Evolutionary conservation across 805 yeast genomes (phyloP).

Genomic region (Scheffersomyces lignosus): DNA sequence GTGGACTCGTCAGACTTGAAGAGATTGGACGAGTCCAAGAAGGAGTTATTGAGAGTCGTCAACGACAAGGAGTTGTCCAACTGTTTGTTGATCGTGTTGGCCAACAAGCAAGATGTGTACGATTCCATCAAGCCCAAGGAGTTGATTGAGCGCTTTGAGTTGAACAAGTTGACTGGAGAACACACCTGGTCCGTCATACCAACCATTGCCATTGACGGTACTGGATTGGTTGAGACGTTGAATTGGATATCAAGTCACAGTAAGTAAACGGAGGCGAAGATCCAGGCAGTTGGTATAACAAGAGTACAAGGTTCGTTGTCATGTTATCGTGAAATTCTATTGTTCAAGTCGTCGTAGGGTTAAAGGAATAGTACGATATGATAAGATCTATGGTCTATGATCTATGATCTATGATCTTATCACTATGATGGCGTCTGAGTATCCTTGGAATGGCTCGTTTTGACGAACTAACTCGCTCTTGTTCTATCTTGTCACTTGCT

Average conservation of each 20-base stretch:
- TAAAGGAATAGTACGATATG: no score
- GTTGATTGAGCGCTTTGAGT: conserved; percentile 67
- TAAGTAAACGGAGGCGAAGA: conserved; percentile 21
- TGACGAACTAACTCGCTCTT: no score
- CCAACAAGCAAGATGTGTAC: conserved; percentile 82
- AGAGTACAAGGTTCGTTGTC: no score
- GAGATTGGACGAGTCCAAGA: conserved; percentile 74
- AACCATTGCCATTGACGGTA: conserved; percentile 85
- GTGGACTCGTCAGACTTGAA: conserved; percentile 77
- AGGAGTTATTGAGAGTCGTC: conserved; percentile 74
- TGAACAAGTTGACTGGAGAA: conserved; percentile 55
- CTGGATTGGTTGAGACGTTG: conserved; percentile 84
- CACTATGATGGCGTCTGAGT: no score
- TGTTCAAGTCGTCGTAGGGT: no score
- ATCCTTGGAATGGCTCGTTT: no score
- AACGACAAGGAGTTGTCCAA: conserved; percentile 81
- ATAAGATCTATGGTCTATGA: no score
- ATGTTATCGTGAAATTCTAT: no score
- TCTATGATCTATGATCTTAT: no score
- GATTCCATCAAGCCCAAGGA: conserved; percentile 77
- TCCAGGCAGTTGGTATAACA: no score
- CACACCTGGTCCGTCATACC: conserved; percentile 93
- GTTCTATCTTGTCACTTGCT: no score
- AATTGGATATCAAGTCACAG: conserved; percentile 79
- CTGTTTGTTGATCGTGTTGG: conserved; percentile 79